Evolutionary conservation across 371 early-diverging fungal genomes (phyloP), one percentile per base, ranked within the genome.

Genomic region (Mucor plumbeus): DNA sequence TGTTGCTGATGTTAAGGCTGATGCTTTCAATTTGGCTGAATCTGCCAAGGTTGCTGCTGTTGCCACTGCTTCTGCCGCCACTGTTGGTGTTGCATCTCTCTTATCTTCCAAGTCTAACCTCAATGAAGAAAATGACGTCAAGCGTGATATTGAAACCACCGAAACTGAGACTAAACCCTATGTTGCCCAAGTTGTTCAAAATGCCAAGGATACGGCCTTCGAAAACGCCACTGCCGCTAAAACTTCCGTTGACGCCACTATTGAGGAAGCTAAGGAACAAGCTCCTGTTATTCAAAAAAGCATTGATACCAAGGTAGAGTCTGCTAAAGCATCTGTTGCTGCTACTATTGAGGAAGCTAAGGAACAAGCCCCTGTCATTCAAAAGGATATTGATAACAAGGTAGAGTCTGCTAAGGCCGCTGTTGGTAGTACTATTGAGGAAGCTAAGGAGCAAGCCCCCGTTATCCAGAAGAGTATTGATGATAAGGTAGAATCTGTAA

Each of bases 1-100:
- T 55, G 48, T 50, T 35, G 36, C 50, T 50, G 66, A 61, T 13
- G 50, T 56, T 15, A 60, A 70, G 50, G 39, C 53, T 26, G 60
- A 59, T 43, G 55, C 65, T 31, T 17, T 44, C 39, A 61, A 64
- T 17, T 56, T 65, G 17, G 21, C 61, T 50, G 57, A 65, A 11
- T 38, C 63, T 58, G 65, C 53, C 21, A 65, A 59, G 66, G 35
- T 40, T 40, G 61, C 61, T 61, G 67, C 61, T 10, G 53, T 17
- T 26, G 50, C 47, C 11, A 34, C 47, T 15, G 65, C 11, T 31
- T 34, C 47, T 43, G 60, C 61, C 15, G 58, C 53, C n/a, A 55
- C 53, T 62, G 63, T 63, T 63, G 58, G 59, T 63, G 59, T 31
- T n/a, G 59, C 67, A 14, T 38, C 64, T 63, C 21, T 50, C 63